phyloP scores from a whole-genome alignment of 106 monocot species.

The Acorus calamus region DNA sequence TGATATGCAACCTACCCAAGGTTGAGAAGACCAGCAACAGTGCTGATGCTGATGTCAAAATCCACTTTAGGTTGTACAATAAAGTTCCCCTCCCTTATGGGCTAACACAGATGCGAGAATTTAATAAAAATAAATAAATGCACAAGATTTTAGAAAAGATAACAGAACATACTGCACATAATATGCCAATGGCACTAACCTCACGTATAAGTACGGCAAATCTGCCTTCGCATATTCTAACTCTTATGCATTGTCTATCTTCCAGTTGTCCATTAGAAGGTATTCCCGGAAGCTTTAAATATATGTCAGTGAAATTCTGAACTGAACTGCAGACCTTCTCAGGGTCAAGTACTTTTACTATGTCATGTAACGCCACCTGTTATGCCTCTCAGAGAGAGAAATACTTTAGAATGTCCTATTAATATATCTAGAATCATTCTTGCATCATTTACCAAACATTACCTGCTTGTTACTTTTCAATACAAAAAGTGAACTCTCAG shows the following conservation, averaged over 20 bases:
- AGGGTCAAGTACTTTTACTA: constrained; percentile 76
- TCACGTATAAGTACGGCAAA: constrained; percentile 93
- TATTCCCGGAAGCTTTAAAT: constrained; percentile 78
- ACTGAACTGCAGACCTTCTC: constrained; percentile 87
- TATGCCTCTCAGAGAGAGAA: constrained; percentile 4
- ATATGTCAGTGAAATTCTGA: constrained; percentile 94
- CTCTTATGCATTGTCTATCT: constrained; percentile 90
- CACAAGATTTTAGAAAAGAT: neutral
- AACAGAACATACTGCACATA: neutral
- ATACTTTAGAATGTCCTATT: neutral
- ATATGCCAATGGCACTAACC: constrained; percentile 21
- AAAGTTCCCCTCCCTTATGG: constrained; percentile 93
- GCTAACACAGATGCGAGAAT: constrained; percentile 28
- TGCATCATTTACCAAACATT: neutral
- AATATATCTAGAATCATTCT: too few relatives aligned
- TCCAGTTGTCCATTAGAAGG: constrained; percentile 61
- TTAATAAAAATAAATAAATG: neutral
- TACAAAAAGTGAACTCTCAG: constrained; percentile 96
- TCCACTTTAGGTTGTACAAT: constrained; percentile 97
- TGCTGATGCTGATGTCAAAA: constrained; percentile 96
- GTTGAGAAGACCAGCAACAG: constrained; percentile 90
- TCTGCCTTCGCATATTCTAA: constrained; percentile 98
- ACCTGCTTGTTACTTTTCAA: constrained; percentile 95
- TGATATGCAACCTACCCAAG: constrained; percentile 55
- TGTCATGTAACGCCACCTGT: constrained; percentile 83